Conservation (phyloP, 352 stramenopile species). For the Pythium brassicae region DNA sequence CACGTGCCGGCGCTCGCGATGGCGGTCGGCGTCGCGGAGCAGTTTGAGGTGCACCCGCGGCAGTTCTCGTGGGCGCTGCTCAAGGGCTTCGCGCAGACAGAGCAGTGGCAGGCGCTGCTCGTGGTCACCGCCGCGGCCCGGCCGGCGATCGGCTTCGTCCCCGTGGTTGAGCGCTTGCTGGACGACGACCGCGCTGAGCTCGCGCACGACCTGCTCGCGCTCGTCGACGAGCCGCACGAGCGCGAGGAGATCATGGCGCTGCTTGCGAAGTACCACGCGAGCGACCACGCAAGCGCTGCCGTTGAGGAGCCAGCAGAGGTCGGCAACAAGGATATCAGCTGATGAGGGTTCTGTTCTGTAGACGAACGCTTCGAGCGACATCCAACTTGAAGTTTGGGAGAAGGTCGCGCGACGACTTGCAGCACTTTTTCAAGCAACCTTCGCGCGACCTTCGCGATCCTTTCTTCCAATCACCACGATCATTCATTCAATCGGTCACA, state of each 20-base stretch:
- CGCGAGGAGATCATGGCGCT: conserved; percentile 26
- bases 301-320: not conserved
- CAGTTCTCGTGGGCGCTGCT: conserved; percentile 59
- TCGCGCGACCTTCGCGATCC: not conserved
- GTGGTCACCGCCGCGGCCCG: conserved; percentile 26
- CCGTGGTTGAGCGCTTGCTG: conserved; percentile 43
- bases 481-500: not conserved
- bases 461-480: conserved; percentile 1
- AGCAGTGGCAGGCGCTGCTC: conserved; percentile 48
- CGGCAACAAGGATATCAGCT: not conserved
- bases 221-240: conserved; percentile 27
- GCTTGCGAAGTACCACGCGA: conserved; percentile 18
- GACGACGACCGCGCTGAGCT: conserved; percentile 38
- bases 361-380: too few relatives aligned
- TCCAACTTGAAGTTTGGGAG: not conserved
- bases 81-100: conserved; percentile 30
- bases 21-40: conserved; percentile 33
- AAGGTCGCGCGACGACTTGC: not conserved
- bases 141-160: conserved; percentile 37
- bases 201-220: conserved; percentile 25
- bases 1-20: conserved; percentile 29
- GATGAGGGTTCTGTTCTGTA: not conserved
- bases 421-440: not conserved
- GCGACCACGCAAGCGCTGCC: conserved; percentile 2
- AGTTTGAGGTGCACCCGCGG: conserved; percentile 37